Percentiles rank a stretch among this genome's conserved stretches.
These are phyloP conservation scores for Thermothelomyces thermophilus DNA, from an alignment of 2,329 filamentous ascomycete species.

Conservation along the genomic window DNA sequence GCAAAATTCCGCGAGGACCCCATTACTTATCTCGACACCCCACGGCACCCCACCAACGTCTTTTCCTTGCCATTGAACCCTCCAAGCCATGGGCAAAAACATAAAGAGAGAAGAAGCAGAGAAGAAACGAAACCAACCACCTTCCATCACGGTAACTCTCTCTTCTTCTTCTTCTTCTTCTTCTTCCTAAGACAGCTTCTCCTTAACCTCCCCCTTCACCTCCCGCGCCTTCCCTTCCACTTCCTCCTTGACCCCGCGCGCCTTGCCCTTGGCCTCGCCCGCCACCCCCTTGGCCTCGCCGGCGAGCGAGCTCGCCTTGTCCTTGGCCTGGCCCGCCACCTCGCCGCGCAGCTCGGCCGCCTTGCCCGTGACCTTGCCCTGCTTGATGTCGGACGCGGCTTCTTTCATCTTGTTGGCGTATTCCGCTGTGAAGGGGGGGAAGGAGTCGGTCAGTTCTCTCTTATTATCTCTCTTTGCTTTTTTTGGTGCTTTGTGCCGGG, in stretches of 20 bases:
- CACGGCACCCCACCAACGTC: too few relatives aligned
- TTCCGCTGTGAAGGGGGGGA: slow-evolving; percentile 28
- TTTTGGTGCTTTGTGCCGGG: too few relatives aligned
- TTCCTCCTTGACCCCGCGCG: slow-evolving; percentile 37
- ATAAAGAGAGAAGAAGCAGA: too few relatives aligned
- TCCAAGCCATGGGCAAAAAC: too few relatives aligned
- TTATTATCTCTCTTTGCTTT: too few relatives aligned
- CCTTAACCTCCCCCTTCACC: not conserved
- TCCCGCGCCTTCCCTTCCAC: slow-evolving; percentile 9
- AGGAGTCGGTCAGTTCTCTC: not conserved
- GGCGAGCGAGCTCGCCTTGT: slow-evolving; percentile 31
- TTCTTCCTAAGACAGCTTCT: not conserved
- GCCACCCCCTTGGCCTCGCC: slow-evolving; percentile 33
- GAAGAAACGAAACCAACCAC: too few relatives aligned
- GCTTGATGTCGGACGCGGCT: slow-evolving; percentile 31
- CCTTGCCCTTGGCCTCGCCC: slow-evolving; percentile 37
- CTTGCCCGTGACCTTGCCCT: slow-evolving; percentile 34
- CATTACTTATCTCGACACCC: too few relatives aligned
- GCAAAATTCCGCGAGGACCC: too few relatives aligned
- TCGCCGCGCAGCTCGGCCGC: slow-evolving; percentile 32
- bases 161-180: too few relatives aligned
- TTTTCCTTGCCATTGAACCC: too few relatives aligned
- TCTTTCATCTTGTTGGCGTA: slow-evolving; percentile 44
- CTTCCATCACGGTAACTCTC: too few relatives aligned
- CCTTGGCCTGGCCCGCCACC: slow-evolving; percentile 36